Conservation (phyloP, 2,329 filamentous ascomycete genomes). For the Daldinia eschscholtzii region DNA sequence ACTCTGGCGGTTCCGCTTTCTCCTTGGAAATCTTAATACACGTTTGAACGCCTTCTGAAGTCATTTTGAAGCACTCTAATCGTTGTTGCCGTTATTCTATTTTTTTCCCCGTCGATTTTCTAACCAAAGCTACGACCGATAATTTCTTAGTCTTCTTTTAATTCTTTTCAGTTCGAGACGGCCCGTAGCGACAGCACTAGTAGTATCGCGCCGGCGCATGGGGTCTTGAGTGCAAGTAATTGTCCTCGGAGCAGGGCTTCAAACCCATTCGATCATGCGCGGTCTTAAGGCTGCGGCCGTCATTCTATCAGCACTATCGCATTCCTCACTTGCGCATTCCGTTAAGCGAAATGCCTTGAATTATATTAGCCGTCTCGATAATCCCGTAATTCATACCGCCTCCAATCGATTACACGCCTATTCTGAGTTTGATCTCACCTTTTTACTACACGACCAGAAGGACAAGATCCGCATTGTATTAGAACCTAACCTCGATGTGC, state of each 20-base stretch:
- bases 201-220: constrained; percentile 45
- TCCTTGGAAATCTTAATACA: constrained; percentile 24
- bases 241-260: constrained; percentile 46
- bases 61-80: constrained; percentile 2
- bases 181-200: constrained; percentile 18
- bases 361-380: constrained; percentile 78
- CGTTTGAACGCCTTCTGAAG: constrained; percentile 10
- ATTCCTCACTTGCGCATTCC: constrained; percentile 71
- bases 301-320: constrained; percentile 50
- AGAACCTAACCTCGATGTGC: constrained; percentile 91
- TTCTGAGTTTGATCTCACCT: constrained; percentile 87
- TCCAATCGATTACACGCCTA: constrained; percentile 83
- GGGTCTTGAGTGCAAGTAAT: constrained; percentile 43
- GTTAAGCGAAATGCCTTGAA: constrained; percentile 80
- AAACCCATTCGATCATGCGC: constrained; percentile 48
- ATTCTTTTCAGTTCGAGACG: constrained; percentile 25
- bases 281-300: constrained; percentile 48
- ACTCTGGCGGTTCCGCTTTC: constrained; percentile 23
- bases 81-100: background rate
- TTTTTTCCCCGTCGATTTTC: background rate
- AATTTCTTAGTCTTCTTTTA: constrained; percentile 9
- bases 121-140: background rate
- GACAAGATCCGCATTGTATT: constrained; percentile 83
- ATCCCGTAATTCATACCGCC: constrained; percentile 81
- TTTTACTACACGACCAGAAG: constrained; percentile 75